Evolutionary conservation across 2,329 filamentous ascomycete species (phyloP), one percentile per base, ranked within the genome.

Genomic region (Pseudogymnoascus sp.): DNA sequence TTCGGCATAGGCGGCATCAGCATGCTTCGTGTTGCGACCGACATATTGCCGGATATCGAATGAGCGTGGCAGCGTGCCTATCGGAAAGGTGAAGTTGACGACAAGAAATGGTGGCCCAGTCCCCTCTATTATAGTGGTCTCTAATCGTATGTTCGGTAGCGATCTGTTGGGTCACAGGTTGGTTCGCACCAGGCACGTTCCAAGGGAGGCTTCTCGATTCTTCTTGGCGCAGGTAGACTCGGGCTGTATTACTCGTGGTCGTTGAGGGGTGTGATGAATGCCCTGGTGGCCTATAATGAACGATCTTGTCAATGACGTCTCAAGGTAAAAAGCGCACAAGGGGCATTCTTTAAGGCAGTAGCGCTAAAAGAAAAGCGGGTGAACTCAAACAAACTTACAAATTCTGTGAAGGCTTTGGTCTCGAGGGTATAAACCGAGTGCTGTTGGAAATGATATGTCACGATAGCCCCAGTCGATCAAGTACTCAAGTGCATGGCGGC

Each of bases 1-100:
- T 84, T 84, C 12, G 84, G 84, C 59, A 81, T 77, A 67, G 81
- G 78, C 64, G 83, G 82, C 82, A 85, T 84, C 33, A 62, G 60
- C 42, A 59, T 38, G 10, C 59, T 61, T 44, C 59, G 58, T 15
- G 61, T 63, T 21, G 63, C 59, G 29, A 61, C 62, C 62, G 62
- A 63, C 59, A 63, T 65, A 25, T 29, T 61, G 25, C 21, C 60
- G 51, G 41, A 35, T 48, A 31, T 42, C 29, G 59, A 61, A 48
- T 33, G 21, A 55, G 35, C 21, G 58, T 59, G 33, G 58, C 58
- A 41, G 58, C 58, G 35, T 59, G 58, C 58, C 58, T 39, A 36
- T 59, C 21, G 17, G 13, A 59, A 38, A 27, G 12, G 48, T 55
- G 48, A 55, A 29, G 48, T 55, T 55, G 48, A 13, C 48, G 48